phyloP scores from a whole-genome alignment of 305 asterid species.

The Fraxinus sp. region DNA sequence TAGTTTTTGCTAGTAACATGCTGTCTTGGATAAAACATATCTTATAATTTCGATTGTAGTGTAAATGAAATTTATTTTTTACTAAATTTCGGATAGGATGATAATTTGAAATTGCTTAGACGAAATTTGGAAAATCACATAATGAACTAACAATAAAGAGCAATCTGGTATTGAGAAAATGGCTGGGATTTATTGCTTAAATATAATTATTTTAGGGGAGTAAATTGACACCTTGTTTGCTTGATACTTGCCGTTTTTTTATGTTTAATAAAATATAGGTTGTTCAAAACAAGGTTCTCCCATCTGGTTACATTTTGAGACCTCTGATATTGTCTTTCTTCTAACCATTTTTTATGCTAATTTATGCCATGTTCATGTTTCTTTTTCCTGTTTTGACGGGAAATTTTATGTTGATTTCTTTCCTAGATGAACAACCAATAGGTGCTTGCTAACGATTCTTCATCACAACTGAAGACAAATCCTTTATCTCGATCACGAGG shows the following conservation, averaged over 20 bases:
- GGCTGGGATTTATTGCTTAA: background rate
- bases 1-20: background rate
- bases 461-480: conserved; percentile 31
- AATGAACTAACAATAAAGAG: background rate
- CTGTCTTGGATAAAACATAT: background rate
- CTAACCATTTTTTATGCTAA: conserved; percentile 7
- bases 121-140: background rate
- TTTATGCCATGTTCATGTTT: conserved; percentile 15
- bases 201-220: background rate
- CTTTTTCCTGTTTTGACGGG: background rate
- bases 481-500: conserved; percentile 23
- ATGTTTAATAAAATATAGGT: background rate
- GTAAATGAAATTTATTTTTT: background rate
- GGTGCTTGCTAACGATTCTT: conserved; percentile 27
- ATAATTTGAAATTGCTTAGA: background rate
- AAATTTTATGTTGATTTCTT: background rate
- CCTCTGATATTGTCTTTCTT: background rate
- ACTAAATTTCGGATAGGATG: background rate
- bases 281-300: background rate
- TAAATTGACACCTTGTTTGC: background rate
- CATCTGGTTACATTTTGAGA: background rate
- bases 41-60: background rate
- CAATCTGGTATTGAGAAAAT: background rate
- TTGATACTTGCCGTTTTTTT: background rate
- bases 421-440: conserved; percentile 27